A percentile compares a stretch with the other conserved stretches of the same genome.
Evolutionary conservation across 768 basidiomycete species (phyloP).

Genomic region (Pseudohyphozyma bogoriensis): DNA sequence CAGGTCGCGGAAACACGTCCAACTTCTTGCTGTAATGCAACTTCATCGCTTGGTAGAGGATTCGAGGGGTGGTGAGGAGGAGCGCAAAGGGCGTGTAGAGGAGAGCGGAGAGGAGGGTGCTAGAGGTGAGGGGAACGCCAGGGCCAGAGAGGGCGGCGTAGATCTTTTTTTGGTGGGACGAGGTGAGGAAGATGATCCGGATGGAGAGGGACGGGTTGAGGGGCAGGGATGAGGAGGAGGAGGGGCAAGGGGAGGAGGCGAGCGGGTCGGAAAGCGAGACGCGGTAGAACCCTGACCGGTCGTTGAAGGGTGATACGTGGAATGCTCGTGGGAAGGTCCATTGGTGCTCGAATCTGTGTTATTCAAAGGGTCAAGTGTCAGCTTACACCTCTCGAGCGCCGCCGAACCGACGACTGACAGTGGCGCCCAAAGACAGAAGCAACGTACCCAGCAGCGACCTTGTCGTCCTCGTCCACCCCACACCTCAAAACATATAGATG

Average conservation of each 20-base stretch:
- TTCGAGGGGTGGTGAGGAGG: constrained; percentile 51
- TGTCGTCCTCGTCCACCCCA: constrained; percentile 44
- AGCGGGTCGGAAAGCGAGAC: constrained; percentile 49
- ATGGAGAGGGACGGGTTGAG: constrained; percentile 28
- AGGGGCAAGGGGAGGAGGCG: constrained; percentile 33
- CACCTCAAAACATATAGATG: constrained; percentile 52
- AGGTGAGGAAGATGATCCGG: constrained; percentile 33
- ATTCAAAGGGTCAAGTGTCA: constrained; percentile 5
- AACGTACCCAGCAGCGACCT: background rate
- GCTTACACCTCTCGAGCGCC: background rate
- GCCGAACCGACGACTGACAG: too few species aligned
- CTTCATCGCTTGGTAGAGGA: constrained; percentile 52
- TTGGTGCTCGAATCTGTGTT: constrained; percentile 49
- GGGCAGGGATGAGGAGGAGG: constrained; percentile 16
- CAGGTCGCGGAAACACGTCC: constrained; percentile 52
- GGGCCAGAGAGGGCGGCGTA: constrained; percentile 45
- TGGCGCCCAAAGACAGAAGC: background rate
- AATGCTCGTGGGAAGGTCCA: constrained; percentile 61
- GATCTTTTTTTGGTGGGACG: constrained; percentile 45
- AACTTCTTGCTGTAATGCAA: constrained; percentile 53
- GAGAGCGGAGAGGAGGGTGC: constrained; percentile 42
- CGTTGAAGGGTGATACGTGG: constrained; percentile 69
- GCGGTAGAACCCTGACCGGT: constrained; percentile 55
- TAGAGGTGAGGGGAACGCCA: constrained; percentile 42
- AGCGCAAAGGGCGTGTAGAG: constrained; percentile 47